Base-by-base conservation (phyloP, 345 rosid species). In the Gynandropsis gynandra region DNA sequence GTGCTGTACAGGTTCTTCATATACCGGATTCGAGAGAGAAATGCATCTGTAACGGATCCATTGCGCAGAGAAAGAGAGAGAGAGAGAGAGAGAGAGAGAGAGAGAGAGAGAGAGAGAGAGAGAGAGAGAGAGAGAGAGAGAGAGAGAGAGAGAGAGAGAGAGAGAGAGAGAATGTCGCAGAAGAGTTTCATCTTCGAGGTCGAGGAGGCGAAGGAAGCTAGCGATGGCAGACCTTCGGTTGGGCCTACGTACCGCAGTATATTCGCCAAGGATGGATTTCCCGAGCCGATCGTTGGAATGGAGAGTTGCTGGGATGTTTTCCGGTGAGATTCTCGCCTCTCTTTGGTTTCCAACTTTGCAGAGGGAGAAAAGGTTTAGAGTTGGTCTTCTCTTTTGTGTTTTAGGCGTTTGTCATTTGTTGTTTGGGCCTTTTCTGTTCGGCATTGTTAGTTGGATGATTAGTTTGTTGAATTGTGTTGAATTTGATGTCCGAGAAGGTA, bases 221-320 rank as follows among this genome's bases (percentile, higher is more conserved):
- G 18, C 6, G 79, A 74, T 27, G 90, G 86, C 7, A 67, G 34
- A 64, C 96, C 96, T 11, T 92, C 98, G 32, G 58, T 73, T 17
- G 98, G 98, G 10, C 86, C 96, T n/a, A 85, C 69, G 1, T 92
- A 82, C 64, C 95, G 98, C 15, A 92, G 93, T 65, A 9, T 40
- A 17, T 80, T 81, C 43, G 96, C 96, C 31, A 62, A 76, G 61
- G 77, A 75, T 34, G 95, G 98, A 15, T 85, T 82, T 54, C 95
- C 96, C n/a, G 50, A 76, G 17, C 89, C 95, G 13, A 56, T 77
- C 47, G 69, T 75, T 1, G 96, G 93, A 12, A 37, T 87, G 77
- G 80, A 87, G 3, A 74, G 86, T 60, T 92, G 95, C 76, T 92
- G 98, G 98, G 96, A 87, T 52, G 64, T 87, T 71, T 92, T 92